phyloP scores from a whole-genome alignment of 306 rosid species.

The Canavalia gladiata region DNA sequence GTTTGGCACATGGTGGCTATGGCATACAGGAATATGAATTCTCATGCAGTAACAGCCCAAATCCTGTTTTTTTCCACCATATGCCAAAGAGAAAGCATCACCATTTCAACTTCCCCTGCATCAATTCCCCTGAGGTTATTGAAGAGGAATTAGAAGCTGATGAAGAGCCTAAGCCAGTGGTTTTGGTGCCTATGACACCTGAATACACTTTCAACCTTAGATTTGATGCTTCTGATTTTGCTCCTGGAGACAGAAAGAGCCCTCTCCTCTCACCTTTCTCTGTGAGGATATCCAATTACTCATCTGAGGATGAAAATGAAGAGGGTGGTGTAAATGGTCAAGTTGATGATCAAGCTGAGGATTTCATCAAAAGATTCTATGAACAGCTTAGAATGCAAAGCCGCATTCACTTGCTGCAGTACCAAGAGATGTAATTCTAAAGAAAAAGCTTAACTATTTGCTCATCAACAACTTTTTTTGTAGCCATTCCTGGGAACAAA shows the following conservation, averaged over 20 bases:
- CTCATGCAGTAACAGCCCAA: conserved; percentile 68
- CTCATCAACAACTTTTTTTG: neutral
- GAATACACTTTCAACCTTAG: conserved; percentile 45
- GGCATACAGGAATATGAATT: conserved; percentile 69
- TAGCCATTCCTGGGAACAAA: conserved; percentile 10
- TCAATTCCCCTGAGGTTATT: conserved; percentile 50
- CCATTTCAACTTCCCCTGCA: conserved; percentile 66
- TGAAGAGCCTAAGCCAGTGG: conserved; percentile 35
- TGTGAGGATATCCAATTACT: conserved; percentile 58
- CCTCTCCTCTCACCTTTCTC: conserved; percentile 47
- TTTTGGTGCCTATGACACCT: conserved; percentile 52
- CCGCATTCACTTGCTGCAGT: conserved; percentile 53
- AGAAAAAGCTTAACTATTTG: neutral
- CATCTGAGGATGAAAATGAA: conserved; percentile 54
- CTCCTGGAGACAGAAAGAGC: conserved; percentile 34
- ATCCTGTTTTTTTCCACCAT: conserved; percentile 62
- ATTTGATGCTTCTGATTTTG: conserved; percentile 45
- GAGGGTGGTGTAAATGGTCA: conserved; percentile 42
- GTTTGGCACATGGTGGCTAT: conserved; percentile 42
- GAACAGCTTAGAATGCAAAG: conserved; percentile 63
- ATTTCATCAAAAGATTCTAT: conserved; percentile 67
- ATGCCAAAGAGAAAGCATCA: conserved; percentile 55
- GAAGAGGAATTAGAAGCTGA: conserved; percentile 28
- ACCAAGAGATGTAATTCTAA: conserved; percentile 38
- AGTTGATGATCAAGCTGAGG: conserved; percentile 69